phyloP scores from a whole-genome alignment of 73 alveolate species.

The Tetrahymena malaccensis region DNA sequence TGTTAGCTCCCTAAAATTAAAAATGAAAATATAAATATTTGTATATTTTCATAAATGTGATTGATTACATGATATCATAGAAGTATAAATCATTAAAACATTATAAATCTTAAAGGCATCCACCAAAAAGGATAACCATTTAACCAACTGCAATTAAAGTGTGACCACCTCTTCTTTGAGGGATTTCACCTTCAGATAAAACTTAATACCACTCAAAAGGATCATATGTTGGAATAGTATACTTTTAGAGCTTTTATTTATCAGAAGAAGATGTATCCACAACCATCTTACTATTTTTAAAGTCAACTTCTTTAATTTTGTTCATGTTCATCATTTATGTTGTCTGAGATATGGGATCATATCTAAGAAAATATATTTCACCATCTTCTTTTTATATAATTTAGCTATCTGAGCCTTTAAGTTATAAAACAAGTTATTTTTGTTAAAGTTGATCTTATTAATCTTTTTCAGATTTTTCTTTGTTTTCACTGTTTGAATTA shows the following conservation, averaged over 20 bases:
- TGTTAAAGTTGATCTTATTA: background rate
- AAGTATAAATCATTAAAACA: conserved; percentile 35
- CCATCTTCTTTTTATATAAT: background rate
- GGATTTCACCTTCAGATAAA: conserved; percentile 10
- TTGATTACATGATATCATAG: background rate
- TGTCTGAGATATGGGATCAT: background rate
- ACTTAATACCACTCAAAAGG: conserved; percentile 28
- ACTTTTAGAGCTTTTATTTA: background rate
- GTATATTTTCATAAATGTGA: too few relatives aligned
- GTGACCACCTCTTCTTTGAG: conserved; percentile 40
- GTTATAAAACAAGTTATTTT: background rate
- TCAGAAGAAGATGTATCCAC: background rate
- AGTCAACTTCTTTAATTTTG: background rate
- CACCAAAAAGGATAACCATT: conserved; percentile 26
- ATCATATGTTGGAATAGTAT: background rate
- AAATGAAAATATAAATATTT: background rate
- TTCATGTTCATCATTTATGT: background rate
- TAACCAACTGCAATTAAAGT: conserved; percentile 25
- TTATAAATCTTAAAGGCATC: conserved; percentile 18
- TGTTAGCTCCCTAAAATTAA: conserved; percentile 14
- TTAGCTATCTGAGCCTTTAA: background rate
- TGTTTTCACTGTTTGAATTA: background rate
- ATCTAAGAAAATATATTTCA: background rate
- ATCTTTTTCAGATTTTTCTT: background rate
- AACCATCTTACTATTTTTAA: background rate